Percentiles rank a stretch among this genome's conserved stretches.
Evolutionary conservation across 371 early-diverging fungal genomes (phyloP).

Genomic region (Mucor indicus): DNA sequence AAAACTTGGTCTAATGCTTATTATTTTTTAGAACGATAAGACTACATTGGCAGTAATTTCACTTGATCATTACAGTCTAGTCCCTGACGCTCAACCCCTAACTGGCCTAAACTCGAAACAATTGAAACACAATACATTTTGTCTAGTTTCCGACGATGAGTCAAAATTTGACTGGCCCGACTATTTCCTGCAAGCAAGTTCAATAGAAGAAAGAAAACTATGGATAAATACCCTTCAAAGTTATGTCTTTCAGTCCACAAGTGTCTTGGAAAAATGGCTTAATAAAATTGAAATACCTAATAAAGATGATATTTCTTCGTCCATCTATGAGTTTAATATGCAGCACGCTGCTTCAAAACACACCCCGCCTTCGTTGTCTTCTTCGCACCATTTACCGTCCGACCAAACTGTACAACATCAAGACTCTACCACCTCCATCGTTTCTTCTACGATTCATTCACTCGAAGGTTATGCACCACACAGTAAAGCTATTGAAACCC

Average conservation of each 20-base stretch:
- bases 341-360: too few species aligned
- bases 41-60: constrained; percentile 16
- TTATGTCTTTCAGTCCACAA: constrained; percentile 21
- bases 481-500: too few species aligned
- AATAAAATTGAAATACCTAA: constrained; percentile 28
- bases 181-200: constrained; percentile 34
- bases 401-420: too few species aligned
- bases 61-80: constrained; percentile 30
- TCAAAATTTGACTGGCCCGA: constrained; percentile 28
- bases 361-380: too few species aligned
- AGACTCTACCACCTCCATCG: too few species aligned
- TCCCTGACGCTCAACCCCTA: constrained; percentile 10
- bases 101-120: constrained; percentile 7
- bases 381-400: too few species aligned
- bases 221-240: constrained; percentile 28
- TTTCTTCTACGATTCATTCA: too few species aligned
- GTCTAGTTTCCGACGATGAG: constrained; percentile 28
- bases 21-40: neutral
- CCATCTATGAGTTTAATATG: too few species aligned
- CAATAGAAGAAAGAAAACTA: constrained; percentile 13
- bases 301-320: too few species aligned
- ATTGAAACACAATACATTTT: constrained; percentile 22
- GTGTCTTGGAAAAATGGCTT: constrained; percentile 46
- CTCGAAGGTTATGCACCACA: too few species aligned
- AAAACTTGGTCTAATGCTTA: neutral